Percentiles rank a stretch among this genome's conserved stretches.
phyloP scores from a whole-genome alignment of 1,284 basidiomycete genomes.

The Schizopora paradoxa region DNA sequence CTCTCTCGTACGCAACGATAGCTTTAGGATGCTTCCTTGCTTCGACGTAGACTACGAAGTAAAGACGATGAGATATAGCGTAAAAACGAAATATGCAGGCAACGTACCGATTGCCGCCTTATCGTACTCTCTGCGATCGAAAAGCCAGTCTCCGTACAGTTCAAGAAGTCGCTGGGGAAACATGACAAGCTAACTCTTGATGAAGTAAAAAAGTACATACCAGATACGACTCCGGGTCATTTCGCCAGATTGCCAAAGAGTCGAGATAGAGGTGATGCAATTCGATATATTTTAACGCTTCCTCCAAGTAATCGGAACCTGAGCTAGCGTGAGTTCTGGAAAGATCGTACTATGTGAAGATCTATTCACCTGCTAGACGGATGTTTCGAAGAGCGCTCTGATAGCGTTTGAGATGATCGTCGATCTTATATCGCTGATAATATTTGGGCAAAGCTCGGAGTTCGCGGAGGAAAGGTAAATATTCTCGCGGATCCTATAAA shows the following conservation, averaged over 20 bases:
- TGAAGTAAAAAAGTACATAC: slow-evolving; percentile 32
- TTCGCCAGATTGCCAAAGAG: slow-evolving; percentile 71
- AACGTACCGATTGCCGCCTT: slow-evolving; percentile 76
- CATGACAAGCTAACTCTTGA: slow-evolving; percentile 1
- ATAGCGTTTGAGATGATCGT: slow-evolving; percentile 84
- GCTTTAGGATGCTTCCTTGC: slow-evolving; percentile 63
- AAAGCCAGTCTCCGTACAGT: slow-evolving; percentile 85
- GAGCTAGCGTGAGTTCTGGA: not conserved
- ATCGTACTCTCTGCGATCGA: slow-evolving; percentile 76
- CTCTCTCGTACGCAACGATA: slow-evolving; percentile 81
- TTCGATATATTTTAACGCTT: slow-evolving; percentile 78
- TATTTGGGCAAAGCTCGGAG: slow-evolving; percentile 75
- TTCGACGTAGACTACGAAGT: slow-evolving; percentile 61
- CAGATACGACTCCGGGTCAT: slow-evolving; percentile 50
- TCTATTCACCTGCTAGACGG: slow-evolving; percentile 56
- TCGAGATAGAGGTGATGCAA: slow-evolving; percentile 72
- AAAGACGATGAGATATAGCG: slow-evolving; percentile 1
- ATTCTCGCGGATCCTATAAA: slow-evolving; percentile 90
- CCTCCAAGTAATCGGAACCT: slow-evolving; percentile 67
- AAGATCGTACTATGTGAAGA: slow-evolving; percentile 2
- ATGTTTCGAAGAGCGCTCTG: slow-evolving; percentile 76
- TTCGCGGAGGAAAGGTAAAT: slow-evolving; percentile 92
- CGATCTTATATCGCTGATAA: slow-evolving; percentile 89
- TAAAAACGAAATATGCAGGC: not conserved
- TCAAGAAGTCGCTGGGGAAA: slow-evolving; percentile 52